Conservation (phyloP, 2,329 filamentous ascomycete species). For the Fusarium pseudograminearum region DNA sequence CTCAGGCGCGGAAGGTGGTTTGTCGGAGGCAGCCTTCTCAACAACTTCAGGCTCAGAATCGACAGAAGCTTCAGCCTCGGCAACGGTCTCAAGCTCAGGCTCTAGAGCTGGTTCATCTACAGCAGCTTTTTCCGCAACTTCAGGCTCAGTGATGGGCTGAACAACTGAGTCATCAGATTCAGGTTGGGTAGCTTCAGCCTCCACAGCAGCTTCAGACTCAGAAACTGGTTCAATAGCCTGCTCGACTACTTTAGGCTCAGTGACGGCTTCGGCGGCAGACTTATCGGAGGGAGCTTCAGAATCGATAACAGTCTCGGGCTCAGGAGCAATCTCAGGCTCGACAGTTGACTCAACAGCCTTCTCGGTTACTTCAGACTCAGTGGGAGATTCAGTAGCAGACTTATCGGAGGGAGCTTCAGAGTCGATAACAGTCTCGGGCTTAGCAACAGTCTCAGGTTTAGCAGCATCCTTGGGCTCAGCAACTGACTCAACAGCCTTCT, state of each 20-base stretch:
- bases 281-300: not conserved
- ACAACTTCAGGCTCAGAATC: not conserved
- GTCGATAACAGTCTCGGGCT: not conserved
- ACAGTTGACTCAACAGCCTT: not conserved
- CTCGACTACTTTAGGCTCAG: not conserved
- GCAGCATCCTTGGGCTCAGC: not conserved
- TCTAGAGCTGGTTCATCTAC: slow-evolving; percentile 1
- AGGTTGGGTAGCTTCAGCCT: not conserved
- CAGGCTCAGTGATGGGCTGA: not conserved
- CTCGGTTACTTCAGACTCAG: not conserved
- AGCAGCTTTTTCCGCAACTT: not conserved
- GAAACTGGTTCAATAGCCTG: not conserved
- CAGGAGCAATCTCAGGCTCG: not conserved
- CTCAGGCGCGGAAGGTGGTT: not conserved
- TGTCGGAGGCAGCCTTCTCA: not conserved
- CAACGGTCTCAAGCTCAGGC: not conserved
- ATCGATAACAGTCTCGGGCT: not conserved
- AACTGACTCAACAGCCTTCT: not conserved
- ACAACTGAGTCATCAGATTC: not conserved
- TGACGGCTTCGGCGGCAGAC: not conserved
- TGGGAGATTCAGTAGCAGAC: not conserved
- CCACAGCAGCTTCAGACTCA: not conserved
- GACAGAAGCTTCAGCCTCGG: not conserved
- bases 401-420: no score
- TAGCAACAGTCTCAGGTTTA: not conserved